A percentile compares a stretch with the other conserved stretches of the same genome.
Conservation (phyloP, 306 rosid species). For the Psophocarpus tetragonolobus region DNA sequence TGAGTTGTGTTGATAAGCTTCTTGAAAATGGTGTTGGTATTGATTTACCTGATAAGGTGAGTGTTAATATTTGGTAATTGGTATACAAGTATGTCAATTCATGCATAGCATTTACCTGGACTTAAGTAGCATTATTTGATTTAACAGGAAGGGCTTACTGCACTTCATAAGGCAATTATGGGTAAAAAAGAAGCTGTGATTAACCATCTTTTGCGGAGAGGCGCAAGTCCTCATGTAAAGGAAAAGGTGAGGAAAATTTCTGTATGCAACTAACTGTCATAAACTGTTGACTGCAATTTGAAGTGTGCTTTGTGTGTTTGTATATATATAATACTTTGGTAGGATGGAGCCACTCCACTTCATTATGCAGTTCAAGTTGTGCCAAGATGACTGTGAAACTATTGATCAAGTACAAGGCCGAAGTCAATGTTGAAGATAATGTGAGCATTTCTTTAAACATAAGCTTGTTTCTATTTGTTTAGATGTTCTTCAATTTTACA, state of each 20-base stretch:
- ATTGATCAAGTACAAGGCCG: slow-evolving; percentile 75
- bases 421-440: slow-evolving; percentile 76
- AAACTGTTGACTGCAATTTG: slow-evolving; percentile 11
- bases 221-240: slow-evolving; percentile 83
- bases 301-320: slow-evolving; percentile 21
- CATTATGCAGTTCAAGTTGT: slow-evolving; percentile 95
- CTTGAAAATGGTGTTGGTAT: slow-evolving; percentile 69
- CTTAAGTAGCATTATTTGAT: slow-evolving; percentile 38
- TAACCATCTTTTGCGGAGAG: slow-evolving; percentile 90
- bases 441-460: slow-evolving; percentile 42
- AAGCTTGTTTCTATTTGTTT: not conserved
- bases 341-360: slow-evolving; percentile 98
- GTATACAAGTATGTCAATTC: slow-evolving; percentile 5
- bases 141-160: slow-evolving; percentile 84
- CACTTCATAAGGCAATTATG: slow-evolving; percentile 84
- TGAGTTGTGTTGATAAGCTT: slow-evolving; percentile 66
- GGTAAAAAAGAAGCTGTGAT: slow-evolving; percentile 84
- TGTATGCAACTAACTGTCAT: slow-evolving; percentile 3
- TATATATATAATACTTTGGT: slow-evolving; percentile 33
- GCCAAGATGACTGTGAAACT: slow-evolving; percentile 83
- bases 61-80: slow-evolving; percentile 21
- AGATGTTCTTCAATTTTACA: not conserved
- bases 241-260: slow-evolving; percentile 60
- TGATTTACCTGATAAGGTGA: slow-evolving; percentile 59
- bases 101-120: slow-evolving; percentile 10